Base-by-base conservation (phyloP, 1,139 yeast genomes). In the Sugiyamaella sp. region DNA sequence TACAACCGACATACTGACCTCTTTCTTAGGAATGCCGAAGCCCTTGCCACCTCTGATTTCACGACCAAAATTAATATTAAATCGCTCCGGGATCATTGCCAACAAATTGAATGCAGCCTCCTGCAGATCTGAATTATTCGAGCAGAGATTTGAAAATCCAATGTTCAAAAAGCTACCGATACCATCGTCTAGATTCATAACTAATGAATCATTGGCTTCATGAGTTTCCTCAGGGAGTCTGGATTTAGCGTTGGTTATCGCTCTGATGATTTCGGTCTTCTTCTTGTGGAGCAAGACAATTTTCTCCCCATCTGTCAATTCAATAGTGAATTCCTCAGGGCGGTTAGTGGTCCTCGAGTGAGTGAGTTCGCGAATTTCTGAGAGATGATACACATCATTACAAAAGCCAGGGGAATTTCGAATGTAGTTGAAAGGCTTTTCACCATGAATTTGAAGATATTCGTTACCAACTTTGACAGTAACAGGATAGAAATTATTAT, bases 11-110 rank as follows among this genome's bases (percentile, higher is more conserved):
- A 85, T 85, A 17, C 82, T 79, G 4, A 85, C 78, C 41, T 84
- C 81, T 63, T 86, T 86, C 40, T 81, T 79, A 0, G 96, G 96
- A 60, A 87, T 84, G n/a, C 85, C 80, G 14, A 86, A 77, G 41
- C 81, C 86, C 14, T 80, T 78, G 0, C 89, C 81, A 52, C 81
- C 79, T 35, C 76, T 76, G 27, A 82, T 74, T 12, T 80, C 77
- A 24, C 82, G 77, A 0, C 88, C 89, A 61, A 84, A 78, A 49
- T 83, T 81, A 46, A 89, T 70, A 9, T 79, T 75, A 67, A 84
- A 86, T 40, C 85, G 78, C 5, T 78, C 73, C 6, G 85, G 81
- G 33, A 86, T 71, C 0, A 89, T 80, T 0, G 88, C 83, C 65
- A 89, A 74, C 17, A 89, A 72, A 37, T 80, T 74, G 53, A 84